A percentile compares a stretch with the other conserved stretches of the same genome.
Conservation (phyloP, 2,329 filamentous ascomycete species). For the Ophiosphaerella narmari region DNA sequence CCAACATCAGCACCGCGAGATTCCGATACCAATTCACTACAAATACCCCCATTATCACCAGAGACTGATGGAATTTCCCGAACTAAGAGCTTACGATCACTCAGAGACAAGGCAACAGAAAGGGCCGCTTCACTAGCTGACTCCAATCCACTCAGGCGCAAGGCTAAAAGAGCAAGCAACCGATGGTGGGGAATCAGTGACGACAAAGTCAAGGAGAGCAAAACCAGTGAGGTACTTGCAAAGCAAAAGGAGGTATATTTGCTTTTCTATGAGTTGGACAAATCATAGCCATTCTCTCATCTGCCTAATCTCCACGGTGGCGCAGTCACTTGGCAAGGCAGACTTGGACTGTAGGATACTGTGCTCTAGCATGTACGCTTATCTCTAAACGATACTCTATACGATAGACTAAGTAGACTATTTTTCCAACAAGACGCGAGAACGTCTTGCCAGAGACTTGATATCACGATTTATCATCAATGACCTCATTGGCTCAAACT, state of each 20-base stretch:
- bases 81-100: conserved; percentile 32
- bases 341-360: too few species aligned
- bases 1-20: conserved; percentile 39
- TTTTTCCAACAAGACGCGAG: not conserved
- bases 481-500: conserved; percentile 21
- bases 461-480: conserved; percentile 24
- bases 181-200: conserved; percentile 99
- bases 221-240: conserved; percentile 84
- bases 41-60: conserved; percentile 18
- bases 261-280: conserved; percentile 89
- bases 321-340: too few species aligned
- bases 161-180: conserved; percentile 64
- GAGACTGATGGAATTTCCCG: conserved; percentile 27
- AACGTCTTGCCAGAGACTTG: not conserved
- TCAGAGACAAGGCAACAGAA: conserved; percentile 40
- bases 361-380: too few species aligned
- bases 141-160: conserved; percentile 54
- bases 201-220: conserved; percentile 93
- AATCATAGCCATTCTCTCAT: conserved; percentile 9
- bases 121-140: conserved; percentile 52
- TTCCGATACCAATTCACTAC: conserved; percentile 28
- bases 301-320: too few species aligned
- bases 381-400: not conserved
- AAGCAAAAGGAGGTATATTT: conserved; percentile 98
- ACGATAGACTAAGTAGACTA: not conserved